Conservation (phyloP, 2,329 filamentous ascomycete genomes). For the Cercospora sojina region DNA sequence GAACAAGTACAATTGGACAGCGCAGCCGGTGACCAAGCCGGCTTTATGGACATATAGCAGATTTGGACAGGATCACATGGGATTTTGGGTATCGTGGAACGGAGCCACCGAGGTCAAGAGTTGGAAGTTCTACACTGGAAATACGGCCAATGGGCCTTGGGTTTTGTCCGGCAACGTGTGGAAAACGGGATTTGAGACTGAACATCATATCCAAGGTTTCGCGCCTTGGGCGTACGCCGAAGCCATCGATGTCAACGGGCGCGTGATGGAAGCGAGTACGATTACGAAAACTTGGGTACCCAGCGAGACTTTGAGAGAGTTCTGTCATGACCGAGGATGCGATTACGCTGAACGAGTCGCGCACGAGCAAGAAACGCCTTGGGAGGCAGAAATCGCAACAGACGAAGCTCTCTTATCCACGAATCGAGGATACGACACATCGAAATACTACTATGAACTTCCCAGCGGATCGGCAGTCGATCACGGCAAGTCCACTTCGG, state of each 20-base stretch:
- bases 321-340: slow-evolving; percentile 39
- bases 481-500: slow-evolving; percentile 2
- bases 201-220: slow-evolving; percentile 29
- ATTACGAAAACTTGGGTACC: slow-evolving; percentile 42
- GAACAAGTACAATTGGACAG: slow-evolving; percentile 56
- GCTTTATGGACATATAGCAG: slow-evolving; percentile 40
- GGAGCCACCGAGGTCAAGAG: slow-evolving; percentile 50
- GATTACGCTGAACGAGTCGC: slow-evolving; percentile 26
- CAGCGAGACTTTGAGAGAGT: slow-evolving; percentile 31
- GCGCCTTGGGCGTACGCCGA: slow-evolving; percentile 37
- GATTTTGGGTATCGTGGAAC: slow-evolving; percentile 57
- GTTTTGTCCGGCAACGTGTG: slow-evolving; percentile 42
- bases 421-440: slow-evolving; percentile 38
- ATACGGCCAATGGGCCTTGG: slow-evolving; percentile 39
- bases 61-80: slow-evolving; percentile 35
- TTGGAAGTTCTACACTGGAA: slow-evolving; percentile 53
- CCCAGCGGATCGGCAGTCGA: background rate
- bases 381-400: slow-evolving; percentile 29
- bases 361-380: slow-evolving; percentile 26
- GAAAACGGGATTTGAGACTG: slow-evolving; percentile 49
- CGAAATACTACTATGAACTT: slow-evolving; percentile 34
- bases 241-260: slow-evolving; percentile 35
- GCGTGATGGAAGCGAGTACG: slow-evolving; percentile 35
- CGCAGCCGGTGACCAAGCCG: slow-evolving; percentile 46
- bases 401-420: slow-evolving; percentile 32